Evolutionary conservation across 768 basidiomycete species (phyloP), one percentile per base, ranked within the genome.

Genomic region (Podaxis carcinomalis): DNA sequence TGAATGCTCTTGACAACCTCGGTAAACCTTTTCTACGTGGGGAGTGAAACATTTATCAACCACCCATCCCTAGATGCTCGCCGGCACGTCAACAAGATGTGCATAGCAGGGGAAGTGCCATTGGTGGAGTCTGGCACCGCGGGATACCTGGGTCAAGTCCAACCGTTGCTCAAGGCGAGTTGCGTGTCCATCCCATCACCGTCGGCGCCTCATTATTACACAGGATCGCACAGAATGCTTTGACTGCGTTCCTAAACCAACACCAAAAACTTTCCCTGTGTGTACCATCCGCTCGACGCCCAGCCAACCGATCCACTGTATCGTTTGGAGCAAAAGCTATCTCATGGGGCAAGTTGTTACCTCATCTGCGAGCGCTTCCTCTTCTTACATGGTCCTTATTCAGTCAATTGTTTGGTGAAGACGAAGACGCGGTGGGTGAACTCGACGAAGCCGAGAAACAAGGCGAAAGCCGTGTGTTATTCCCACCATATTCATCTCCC

Each of bases 291-390:
- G 96, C 40, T 93, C 93, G 2, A 98, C 97, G 0, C 97, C 97
- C 0, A 93, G 90, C 60, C 95, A 96, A 65, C 94, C 97, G 0
- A 97, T 98, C 54, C 97, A 99, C 68, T 99, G 96, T 69, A 98
- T 99, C 52, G 95, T 98, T 2, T 99, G 97, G 97, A 94, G 93
- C 32, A 99, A 98, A 73, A 95, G 87, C 60, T 98, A 98, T 77
- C 86, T 99, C 11, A 83, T 98, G 68, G 88, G 90, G 95, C 93
- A 66, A 69, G 90, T 75, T 4, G 1, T 52, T 16, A 51, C 51
- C 6, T 39, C 19, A 40, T 9, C 66, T 40, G 25, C 19, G 19
- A 44, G 35, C 10, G 19, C 37, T 35, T 62, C 57, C 49, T 37
- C 39, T 32, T 44, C 40, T 54, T 60, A 56, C 62, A 52, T 56